These are phyloP conservation scores for Tolypocladium inflatum DNA, from an alignment of 2,329 filamentous ascomycete species.

Conservation along the genomic window DNA sequence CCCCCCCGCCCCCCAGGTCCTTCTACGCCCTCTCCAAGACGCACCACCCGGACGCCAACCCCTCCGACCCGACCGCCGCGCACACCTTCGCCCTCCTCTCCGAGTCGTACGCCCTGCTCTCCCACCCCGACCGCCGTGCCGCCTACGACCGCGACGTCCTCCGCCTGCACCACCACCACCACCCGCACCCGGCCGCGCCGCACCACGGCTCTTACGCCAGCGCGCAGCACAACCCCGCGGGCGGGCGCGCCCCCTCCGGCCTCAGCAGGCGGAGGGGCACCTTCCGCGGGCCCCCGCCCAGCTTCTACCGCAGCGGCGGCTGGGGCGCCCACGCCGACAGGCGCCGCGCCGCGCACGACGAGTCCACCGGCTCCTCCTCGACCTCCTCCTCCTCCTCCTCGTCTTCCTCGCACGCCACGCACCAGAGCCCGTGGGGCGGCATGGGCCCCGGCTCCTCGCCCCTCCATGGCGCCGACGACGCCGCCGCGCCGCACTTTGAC, in stretches of 20 bases:
- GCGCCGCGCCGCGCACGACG: conserved; percentile 42
- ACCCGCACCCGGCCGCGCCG: conserved; percentile 11
- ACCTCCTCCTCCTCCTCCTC: too few species aligned
- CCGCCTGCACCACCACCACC: conserved; percentile 20
- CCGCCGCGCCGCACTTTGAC: conserved; percentile 67
- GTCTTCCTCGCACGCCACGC: conserved; percentile 1
- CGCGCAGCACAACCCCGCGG: conserved; percentile 44
- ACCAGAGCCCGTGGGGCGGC: conserved; percentile 22
- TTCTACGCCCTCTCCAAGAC: conserved; percentile 90
- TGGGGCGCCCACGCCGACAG: conserved; percentile 61
- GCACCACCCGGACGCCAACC: conserved; percentile 91
- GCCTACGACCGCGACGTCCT: conserved; percentile 69
- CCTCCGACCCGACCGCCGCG: conserved; percentile 59
- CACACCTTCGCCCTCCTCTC: conserved; percentile 74
- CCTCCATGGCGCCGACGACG: conserved; percentile 36
- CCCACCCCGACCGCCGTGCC: conserved; percentile 62
- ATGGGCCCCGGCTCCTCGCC: conserved; percentile 51
- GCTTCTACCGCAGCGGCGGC: conserved; percentile 75
- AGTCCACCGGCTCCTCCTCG: conserved; percentile 17
- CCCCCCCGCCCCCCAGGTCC: conserved; percentile 40
- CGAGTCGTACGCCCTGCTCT: conserved; percentile 74
- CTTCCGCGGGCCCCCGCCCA: conserved; percentile 80
- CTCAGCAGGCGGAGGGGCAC: conserved; percentile 65
- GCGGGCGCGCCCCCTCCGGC: conserved; percentile 70
- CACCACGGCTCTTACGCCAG: conserved; percentile 44